Base-by-base conservation (phyloP, 2,329 filamentous ascomycete species). In the Cryphonectria naterciae region DNA sequence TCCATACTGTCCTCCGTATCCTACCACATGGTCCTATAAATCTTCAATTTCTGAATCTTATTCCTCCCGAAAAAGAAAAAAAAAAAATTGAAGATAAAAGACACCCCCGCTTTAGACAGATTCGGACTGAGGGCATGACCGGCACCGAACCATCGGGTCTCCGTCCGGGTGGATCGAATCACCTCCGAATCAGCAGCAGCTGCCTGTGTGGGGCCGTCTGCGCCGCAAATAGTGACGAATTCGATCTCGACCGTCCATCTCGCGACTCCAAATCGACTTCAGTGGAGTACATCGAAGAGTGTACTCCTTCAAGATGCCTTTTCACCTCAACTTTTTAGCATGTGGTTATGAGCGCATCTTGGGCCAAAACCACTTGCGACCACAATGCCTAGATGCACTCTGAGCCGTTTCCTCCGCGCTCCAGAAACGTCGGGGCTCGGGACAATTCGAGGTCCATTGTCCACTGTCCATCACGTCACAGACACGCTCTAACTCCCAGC, bases 401-500 rank as follows among this genome's bases (percentile, higher is more conserved):
- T 52, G 49, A 39, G 52, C 35, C 52, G 54, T 1, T 25, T 64
- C 25, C 41, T 37, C 41, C 68, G 67, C 61, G 52, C 22, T 37
- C 15, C 22, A 39, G 25, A 49, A n/a, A 61, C 32, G 49, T 65
- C 69, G 65, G 68, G 65, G 54, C 69, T 70, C 69, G 69, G 69
- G 41, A 49, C 62, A 65, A 70, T 68, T 70, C 46, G 32, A 70
- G 60, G 60, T 65, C 69, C 69, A 64, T 39, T 70, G 60, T 65
- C 69, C 65, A 64, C 32, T 68, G 46, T 70, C 69, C 54, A 70
- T 70, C 49, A 64, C 69, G 69, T 70, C 69, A 70, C 69, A 60
- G 39, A 43, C 46, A 52, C 25, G 41, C 43, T 56, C 60, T 65
- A 68, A 65, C 49, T 64, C 46, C 37, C 37, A 39, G 37, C 37